Evolutionary conservation across 345 rosid species (phyloP).

Genomic region (Sisymbrium irio): DNA sequence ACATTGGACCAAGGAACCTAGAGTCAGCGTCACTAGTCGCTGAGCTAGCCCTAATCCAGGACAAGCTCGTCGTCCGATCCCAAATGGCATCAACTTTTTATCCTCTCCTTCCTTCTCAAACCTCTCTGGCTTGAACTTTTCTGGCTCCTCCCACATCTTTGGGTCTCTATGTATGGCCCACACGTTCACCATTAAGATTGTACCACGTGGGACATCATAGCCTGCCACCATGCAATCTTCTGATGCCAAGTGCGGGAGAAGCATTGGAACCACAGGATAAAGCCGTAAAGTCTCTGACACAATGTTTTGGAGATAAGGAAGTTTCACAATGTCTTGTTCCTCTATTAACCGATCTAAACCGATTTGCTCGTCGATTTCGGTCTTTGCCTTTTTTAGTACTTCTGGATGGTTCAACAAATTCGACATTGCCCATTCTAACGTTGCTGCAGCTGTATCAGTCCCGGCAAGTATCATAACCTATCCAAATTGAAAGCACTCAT

Average conservation of each 20-base stretch:
- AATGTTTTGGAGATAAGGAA: constrained; percentile 40
- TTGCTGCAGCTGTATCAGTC: constrained; percentile 25
- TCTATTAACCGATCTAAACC: constrained; percentile 34
- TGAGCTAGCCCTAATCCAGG: constrained; percentile 45
- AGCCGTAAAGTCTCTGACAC: constrained; percentile 31
- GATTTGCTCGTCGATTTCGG: constrained; percentile 25
- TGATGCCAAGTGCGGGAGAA: constrained; percentile 38
- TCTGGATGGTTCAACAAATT: constrained; percentile 37
- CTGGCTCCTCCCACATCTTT: constrained; percentile 18
- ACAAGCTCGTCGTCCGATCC: constrained; percentile 35
- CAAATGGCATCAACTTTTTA: constrained; percentile 38
- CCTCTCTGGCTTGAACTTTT: constrained; percentile 23
- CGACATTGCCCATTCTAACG: constrained; percentile 25
- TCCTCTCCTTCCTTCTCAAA: constrained; percentile 22
- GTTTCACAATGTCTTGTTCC: constrained; percentile 36
- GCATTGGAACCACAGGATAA: constrained; percentile 38
- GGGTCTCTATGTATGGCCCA: constrained; percentile 29
- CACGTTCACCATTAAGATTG: constrained; percentile 31
- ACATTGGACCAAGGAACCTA: constrained; percentile 48
- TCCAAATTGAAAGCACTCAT: background rate
- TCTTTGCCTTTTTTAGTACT: constrained; percentile 33
- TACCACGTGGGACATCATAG: constrained; percentile 37
- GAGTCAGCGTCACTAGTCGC: constrained; percentile 32
- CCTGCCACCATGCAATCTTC: constrained; percentile 39
- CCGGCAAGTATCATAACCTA: constrained; percentile 43